Evolutionary conservation across 306 rosid species (phyloP).

Genomic region (Ammopiptanthus mongolicus): DNA sequence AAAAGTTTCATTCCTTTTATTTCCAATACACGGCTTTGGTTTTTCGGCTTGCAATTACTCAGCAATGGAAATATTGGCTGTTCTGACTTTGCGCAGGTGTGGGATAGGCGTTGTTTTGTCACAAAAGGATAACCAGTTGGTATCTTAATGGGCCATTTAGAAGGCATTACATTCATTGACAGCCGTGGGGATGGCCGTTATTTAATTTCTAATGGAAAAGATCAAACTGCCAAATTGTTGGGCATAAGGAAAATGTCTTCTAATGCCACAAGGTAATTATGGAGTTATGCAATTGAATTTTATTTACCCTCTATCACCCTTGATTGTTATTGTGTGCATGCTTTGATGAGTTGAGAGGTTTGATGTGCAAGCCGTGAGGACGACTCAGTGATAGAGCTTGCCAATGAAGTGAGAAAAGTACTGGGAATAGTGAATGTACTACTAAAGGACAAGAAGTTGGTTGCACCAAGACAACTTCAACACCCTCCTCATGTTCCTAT

Average conservation of each 20-base stretch:
- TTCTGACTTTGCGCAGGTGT: slow-evolving; percentile 51
- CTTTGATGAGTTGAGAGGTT: not conserved
- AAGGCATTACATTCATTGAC: slow-evolving; percentile 83
- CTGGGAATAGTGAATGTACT: slow-evolving; percentile 52
- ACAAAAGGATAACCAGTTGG: slow-evolving; percentile 70
- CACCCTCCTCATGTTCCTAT: slow-evolving; percentile 53
- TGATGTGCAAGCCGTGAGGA: slow-evolving; percentile 71
- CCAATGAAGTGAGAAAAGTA: slow-evolving; percentile 79
- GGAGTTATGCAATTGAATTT: not conserved
- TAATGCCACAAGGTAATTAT: slow-evolving; percentile 31
- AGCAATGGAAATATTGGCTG: not conserved
- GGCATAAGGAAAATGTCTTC: slow-evolving; percentile 83
- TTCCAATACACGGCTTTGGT: not conserved
- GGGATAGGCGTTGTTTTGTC: slow-evolving; percentile 89
- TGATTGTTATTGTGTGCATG: not conserved
- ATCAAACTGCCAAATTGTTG: slow-evolving; percentile 92
- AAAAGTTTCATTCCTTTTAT: not conserved
- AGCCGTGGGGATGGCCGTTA: slow-evolving; percentile 92
- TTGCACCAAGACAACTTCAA: slow-evolving; percentile 33
- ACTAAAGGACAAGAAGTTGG: slow-evolving; percentile 48
- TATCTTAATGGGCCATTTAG: slow-evolving; percentile 73
- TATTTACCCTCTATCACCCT: not conserved
- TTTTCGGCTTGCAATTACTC: slow-evolving; percentile 19
- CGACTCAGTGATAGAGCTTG: slow-evolving; percentile 81
- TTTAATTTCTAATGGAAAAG: slow-evolving; percentile 88